Evolutionary conservation across 208 protist genomes (phyloP).

Genomic region (Leishmania tarentolae): DNA sequence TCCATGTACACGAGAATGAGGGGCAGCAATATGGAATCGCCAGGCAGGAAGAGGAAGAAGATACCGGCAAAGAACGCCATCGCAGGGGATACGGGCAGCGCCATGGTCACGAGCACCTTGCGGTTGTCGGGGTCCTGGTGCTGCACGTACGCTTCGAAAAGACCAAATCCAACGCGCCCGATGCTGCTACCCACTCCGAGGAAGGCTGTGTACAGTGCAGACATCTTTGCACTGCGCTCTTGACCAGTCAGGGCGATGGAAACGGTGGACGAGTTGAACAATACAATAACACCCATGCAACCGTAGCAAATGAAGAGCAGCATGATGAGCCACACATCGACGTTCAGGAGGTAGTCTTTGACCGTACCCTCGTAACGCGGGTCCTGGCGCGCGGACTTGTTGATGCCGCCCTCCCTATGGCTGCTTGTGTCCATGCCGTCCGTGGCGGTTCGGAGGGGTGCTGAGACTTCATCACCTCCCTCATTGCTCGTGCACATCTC

Average conservation of each 20-base stretch:
- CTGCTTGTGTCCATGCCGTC: background rate
- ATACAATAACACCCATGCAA: conserved; percentile 53
- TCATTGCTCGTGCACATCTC: conserved; percentile 17
- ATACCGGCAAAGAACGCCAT: conserved; percentile 45
- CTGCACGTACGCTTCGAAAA: conserved; percentile 76
- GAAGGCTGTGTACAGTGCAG: conserved; percentile 71
- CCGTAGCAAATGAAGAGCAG: conserved; percentile 57
- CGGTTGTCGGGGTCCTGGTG: conserved; percentile 48
- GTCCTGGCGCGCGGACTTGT: conserved; percentile 41
- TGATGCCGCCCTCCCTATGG: conserved; percentile 3
- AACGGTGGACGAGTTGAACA: conserved; percentile 74
- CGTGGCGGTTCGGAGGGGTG: background rate
- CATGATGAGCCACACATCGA: conserved; percentile 63
- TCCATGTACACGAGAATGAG: conserved; percentile 72
- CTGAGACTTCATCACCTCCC: background rate
- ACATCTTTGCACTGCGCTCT: conserved; percentile 30
- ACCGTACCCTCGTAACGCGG: conserved; percentile 51
- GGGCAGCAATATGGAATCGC: conserved; percentile 48
- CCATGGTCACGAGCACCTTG: conserved; percentile 53
- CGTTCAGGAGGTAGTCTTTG: conserved; percentile 35
- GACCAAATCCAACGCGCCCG: conserved; percentile 54
- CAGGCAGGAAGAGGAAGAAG: conserved; percentile 55
- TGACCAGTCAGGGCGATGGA: conserved; percentile 53
- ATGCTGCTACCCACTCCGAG: conserved; percentile 63
- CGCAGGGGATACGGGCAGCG: conserved; percentile 52